These are phyloP conservation scores for Nigrograna mackinnonii DNA, from an alignment of 2,329 filamentous ascomycete species.

Conservation along the genomic window DNA sequence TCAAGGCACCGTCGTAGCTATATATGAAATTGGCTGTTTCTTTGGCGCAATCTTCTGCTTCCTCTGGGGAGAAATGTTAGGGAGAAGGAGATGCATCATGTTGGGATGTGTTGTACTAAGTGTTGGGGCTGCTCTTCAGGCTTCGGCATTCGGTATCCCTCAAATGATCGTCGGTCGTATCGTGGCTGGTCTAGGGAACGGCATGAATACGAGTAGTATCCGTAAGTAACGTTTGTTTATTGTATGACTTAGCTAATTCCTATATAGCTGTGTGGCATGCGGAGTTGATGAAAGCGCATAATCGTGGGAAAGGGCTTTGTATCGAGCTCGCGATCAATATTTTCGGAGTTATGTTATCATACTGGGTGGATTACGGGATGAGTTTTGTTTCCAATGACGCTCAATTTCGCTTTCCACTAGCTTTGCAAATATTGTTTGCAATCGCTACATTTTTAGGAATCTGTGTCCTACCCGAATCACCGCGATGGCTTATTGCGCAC, in stretches of 20 bases:
- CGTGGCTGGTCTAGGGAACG: constrained; percentile 59
- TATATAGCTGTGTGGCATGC: too few species aligned
- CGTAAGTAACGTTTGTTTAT: too few species aligned
- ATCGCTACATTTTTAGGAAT: not conserved
- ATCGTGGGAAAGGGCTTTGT: constrained; percentile 64
- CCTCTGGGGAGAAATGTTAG: constrained; percentile 43
- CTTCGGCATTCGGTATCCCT: constrained; percentile 50
- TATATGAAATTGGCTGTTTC: constrained; percentile 46
- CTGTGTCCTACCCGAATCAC: not conserved
- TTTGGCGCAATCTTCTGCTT: constrained; percentile 45
- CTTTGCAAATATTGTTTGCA: constrained; percentile 56
- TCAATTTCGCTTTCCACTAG: constrained; percentile 57
- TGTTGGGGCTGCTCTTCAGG: constrained; percentile 47
- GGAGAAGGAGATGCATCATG: constrained; percentile 49
- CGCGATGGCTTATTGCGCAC: not conserved
- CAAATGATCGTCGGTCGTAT: constrained; percentile 44
- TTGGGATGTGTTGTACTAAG: constrained; percentile 47
- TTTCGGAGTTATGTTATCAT: constrained; percentile 56
- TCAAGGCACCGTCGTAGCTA: constrained; percentile 6
- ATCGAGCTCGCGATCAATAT: constrained; percentile 59
- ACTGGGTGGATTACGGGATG: constrained; percentile 48
- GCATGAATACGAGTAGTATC: constrained; percentile 60
- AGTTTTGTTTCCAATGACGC: constrained; percentile 31
- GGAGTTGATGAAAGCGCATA: constrained; percentile 57
- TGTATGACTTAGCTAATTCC: too few species aligned